These are phyloP conservation scores for Eimeria acervulina DNA, from an alignment of 169 alveolate species.

Conservation along the genomic window DNA sequence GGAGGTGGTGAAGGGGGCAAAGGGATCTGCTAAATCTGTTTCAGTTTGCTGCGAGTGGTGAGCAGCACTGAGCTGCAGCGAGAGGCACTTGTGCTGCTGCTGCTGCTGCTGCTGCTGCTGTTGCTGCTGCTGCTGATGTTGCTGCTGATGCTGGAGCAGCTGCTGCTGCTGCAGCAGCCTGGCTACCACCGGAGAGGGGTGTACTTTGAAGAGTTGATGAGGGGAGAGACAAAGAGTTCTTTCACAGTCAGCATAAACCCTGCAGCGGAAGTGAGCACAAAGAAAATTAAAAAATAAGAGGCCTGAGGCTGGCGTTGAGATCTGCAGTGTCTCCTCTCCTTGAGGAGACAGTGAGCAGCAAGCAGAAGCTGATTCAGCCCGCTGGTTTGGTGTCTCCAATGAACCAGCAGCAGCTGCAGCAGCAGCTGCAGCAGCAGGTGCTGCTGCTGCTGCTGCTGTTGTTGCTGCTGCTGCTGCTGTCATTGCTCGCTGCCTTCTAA, in stretches of 20 bases:
- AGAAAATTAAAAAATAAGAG: neutral
- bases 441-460: neutral
- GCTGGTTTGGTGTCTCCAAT: too few species aligned
- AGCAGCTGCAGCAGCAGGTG: neutral
- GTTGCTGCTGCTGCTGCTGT: neutral
- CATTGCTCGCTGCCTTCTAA: slow-evolving; percentile 2
- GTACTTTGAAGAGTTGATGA: slow-evolving; percentile 20
- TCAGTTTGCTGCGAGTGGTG: neutral
- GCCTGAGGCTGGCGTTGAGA: neutral
- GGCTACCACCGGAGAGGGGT: slow-evolving; percentile 42
- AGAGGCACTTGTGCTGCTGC: slow-evolving; percentile 14
- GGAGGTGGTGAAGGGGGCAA: neutral
- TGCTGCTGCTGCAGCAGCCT: too few species aligned
- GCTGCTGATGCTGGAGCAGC: slow-evolving; percentile 13
- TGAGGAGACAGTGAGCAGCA: neutral
- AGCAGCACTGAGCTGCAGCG: neutral
- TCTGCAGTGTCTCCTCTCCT: neutral
- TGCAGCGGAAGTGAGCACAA: neutral
- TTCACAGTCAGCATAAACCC: neutral
- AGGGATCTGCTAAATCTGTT: neutral
- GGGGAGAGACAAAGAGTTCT: neutral
- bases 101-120: slow-evolving; percentile 35
- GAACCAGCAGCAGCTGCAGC: neutral
- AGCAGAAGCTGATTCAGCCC: neutral
- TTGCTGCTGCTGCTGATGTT: neutral